A percentile compares a stretch with the other conserved stretches of the same genome.
Conservation (phyloP, 2,329 filamentous ascomycete genomes). For the Fusarium albosuccineum region DNA sequence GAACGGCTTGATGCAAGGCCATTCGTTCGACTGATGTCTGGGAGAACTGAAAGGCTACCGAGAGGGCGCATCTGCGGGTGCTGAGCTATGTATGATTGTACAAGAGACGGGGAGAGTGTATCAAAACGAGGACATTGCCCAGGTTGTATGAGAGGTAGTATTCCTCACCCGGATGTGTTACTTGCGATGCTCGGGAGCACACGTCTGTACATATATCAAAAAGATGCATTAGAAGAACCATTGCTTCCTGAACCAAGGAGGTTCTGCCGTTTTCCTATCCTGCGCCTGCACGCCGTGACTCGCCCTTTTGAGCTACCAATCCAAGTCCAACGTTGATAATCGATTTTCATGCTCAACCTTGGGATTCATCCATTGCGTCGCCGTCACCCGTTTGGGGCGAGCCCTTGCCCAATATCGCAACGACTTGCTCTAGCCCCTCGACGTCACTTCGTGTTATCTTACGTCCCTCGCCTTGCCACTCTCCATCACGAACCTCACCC, state of each 20-base stretch:
- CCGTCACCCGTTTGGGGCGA: slow-evolving; percentile 7
- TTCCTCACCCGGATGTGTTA: slow-evolving; percentile 35
- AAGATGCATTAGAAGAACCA: background rate
- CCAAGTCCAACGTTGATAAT: background rate
- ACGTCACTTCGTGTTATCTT: slow-evolving; percentile 66
- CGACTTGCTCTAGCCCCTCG: slow-evolving; percentile 67
- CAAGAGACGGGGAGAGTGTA: slow-evolving; percentile 10
- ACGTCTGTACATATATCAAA: slow-evolving; percentile 28
- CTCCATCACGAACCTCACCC: slow-evolving; percentile 74
- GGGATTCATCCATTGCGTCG: slow-evolving; percentile 50
- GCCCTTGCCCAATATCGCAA: slow-evolving; percentile 56
- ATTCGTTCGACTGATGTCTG: slow-evolving; percentile 14
- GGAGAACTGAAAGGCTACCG: background rate
- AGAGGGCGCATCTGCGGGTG: background rate
- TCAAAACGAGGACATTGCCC: slow-evolving; percentile 5
- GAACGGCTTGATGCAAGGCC: slow-evolving; percentile 53
- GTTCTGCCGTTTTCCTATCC: slow-evolving; percentile 13
- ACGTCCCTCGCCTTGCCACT: slow-evolving; percentile 70
- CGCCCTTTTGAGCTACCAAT: slow-evolving; percentile 1
- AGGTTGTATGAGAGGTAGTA: slow-evolving; percentile 37
- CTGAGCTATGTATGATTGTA: background rate
- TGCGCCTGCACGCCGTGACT: slow-evolving; percentile 32
- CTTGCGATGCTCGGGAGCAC: slow-evolving; percentile 20
- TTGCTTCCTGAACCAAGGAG: slow-evolving; percentile 8
- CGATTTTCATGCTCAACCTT: background rate